These are phyloP conservation scores for Penicillium occitanis DNA, from an alignment of 2,329 filamentous ascomycete species.

Conservation along the genomic window DNA sequence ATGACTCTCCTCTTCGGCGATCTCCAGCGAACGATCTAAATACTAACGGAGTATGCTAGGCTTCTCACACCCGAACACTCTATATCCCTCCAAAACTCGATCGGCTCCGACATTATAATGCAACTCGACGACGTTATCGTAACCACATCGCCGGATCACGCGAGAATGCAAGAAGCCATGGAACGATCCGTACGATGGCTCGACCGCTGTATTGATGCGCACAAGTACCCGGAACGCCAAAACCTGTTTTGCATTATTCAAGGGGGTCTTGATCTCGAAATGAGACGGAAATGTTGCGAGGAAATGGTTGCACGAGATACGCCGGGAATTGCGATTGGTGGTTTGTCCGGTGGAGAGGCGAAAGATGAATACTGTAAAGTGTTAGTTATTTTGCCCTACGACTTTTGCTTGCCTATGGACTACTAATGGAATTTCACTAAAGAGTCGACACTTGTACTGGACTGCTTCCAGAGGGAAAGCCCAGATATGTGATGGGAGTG, in stretches of 20 bases:
- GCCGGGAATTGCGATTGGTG: slow-evolving; percentile 94
- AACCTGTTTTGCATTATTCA: slow-evolving; percentile 99
- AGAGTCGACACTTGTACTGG: slow-evolving; percentile 78
- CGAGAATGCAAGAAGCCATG: slow-evolving; percentile 92
- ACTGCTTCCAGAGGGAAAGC: slow-evolving; percentile 83
- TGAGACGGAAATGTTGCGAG: slow-evolving; percentile 77
- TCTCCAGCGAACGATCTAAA: neutral
- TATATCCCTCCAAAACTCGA: slow-evolving; percentile 91
- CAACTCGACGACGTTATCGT: slow-evolving; percentile 97
- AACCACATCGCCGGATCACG: slow-evolving; percentile 86
- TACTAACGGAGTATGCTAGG: slow-evolving; percentile 37
- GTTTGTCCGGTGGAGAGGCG: slow-evolving; percentile 89
- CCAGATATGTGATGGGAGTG: slow-evolving; percentile 99
- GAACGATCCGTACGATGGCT: slow-evolving; percentile 92
- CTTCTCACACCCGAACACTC: slow-evolving; percentile 96
- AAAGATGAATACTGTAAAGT: slow-evolving; percentile 91
- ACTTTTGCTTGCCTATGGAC: neutral
- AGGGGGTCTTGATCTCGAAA: slow-evolving; percentile 83
- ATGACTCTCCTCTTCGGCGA: slow-evolving; percentile 25
- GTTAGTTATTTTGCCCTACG: slow-evolving; percentile 29
- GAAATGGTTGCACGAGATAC: slow-evolving; percentile 90
- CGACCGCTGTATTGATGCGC: slow-evolving; percentile 88
- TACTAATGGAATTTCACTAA: slow-evolving; percentile 19
- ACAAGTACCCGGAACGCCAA: slow-evolving; percentile 77
- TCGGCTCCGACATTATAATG: slow-evolving; percentile 99